Conservation (phyloP, 2,329 filamentous ascomycete genomes). For the Penicillium hordei region DNA sequence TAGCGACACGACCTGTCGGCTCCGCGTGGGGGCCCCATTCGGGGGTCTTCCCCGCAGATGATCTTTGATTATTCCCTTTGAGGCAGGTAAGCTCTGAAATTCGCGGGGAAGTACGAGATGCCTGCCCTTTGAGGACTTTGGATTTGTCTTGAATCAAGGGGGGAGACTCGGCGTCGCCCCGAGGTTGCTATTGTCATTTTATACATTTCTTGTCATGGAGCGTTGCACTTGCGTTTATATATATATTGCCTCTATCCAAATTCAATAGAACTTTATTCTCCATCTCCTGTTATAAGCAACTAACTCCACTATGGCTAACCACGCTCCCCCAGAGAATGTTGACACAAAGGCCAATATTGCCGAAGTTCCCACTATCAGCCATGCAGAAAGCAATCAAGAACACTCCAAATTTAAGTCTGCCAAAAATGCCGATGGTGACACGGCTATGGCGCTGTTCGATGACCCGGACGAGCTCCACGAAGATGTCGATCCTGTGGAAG, state of each 20-base stretch:
- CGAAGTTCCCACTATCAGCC: conserved; percentile 26
- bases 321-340: conserved; percentile 3
- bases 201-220: neutral
- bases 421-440: conserved; percentile 46
- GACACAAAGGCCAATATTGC: conserved; percentile 24
- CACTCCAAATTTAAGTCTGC: conserved; percentile 30
- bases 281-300: neutral
- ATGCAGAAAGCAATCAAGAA: conserved; percentile 29
- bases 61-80: neutral
- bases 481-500: conserved; percentile 48
- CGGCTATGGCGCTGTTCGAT: conserved; percentile 53
- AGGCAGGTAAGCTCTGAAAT: conserved; percentile 1
- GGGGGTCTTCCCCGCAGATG: conserved; percentile 21
- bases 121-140: neutral
- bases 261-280: neutral
- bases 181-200: neutral
- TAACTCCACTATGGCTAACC: conserved; percentile 16
- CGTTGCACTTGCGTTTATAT: neutral
- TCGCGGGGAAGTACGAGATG: conserved; percentile 6
- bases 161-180: neutral
- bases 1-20: neutral
- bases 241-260: neutral
- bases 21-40: conserved; percentile 4
- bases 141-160: neutral
- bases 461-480: conserved; percentile 51